These are phyloP conservation scores for Fusarium decemcellulare DNA, from an alignment of 2,329 filamentous ascomycete genomes.

Conservation along the genomic window DNA sequence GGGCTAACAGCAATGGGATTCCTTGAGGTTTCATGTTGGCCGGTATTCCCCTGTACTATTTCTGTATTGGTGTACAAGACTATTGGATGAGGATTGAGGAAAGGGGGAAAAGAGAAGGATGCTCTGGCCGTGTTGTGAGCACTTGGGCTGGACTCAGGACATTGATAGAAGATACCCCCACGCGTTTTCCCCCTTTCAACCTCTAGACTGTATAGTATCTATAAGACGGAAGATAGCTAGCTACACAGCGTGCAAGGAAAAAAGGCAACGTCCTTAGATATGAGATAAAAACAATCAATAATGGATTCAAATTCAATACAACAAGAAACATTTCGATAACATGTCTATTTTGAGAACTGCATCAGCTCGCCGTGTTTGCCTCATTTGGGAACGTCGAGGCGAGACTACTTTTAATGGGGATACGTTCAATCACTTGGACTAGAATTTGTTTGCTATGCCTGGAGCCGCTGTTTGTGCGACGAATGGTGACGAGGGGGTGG, in stretches of 20 bases:
- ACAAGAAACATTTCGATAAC: not conserved
- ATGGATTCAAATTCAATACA: constrained; percentile 22
- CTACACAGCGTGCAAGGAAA: constrained; percentile 44
- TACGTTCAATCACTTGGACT: constrained; percentile 22
- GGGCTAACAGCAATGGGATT: constrained; percentile 35
- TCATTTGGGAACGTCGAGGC: constrained; percentile 27
- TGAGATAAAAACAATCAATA: constrained; percentile 33
- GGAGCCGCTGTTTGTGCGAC: constrained; percentile 36
- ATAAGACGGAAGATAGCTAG: constrained; percentile 40
- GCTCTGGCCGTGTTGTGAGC: constrained; percentile 43
- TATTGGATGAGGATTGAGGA: constrained; percentile 37
- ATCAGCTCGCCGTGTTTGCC: constrained; percentile 30
- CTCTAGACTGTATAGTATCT: constrained; percentile 48
- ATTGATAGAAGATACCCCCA: constrained; percentile 52
- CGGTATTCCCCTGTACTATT: constrained; percentile 42
- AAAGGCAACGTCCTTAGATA: constrained; percentile 24
- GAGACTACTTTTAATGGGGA: constrained; percentile 17
- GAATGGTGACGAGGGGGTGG: constrained; percentile 20
- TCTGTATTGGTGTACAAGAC: constrained; percentile 46
- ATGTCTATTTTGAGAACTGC: constrained; percentile 24
- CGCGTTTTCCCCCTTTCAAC: constrained; percentile 40
- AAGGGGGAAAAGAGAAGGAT: constrained; percentile 37
- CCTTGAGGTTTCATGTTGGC: constrained; percentile 26
- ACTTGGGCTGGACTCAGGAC: constrained; percentile 51
- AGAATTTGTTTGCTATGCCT: constrained; percentile 35